These are phyloP conservation scores for Amphibolis antarctica DNA, from an alignment of 106 monocot species.

Conservation along the genomic window DNA sequence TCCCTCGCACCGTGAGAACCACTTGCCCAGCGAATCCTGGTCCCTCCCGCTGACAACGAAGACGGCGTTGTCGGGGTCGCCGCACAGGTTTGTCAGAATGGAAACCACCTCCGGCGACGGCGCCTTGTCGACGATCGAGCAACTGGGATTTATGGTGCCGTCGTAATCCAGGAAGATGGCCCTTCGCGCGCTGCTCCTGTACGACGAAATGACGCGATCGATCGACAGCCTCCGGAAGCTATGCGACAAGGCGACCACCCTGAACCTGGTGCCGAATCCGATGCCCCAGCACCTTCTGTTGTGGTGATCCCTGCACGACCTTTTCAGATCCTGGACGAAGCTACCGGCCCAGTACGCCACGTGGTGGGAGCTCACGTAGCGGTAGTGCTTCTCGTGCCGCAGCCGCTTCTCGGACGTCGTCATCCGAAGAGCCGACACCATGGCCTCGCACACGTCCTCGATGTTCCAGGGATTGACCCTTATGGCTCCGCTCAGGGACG, in stretches of 20 bases:
- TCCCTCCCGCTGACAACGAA: slow-evolving; percentile 20
- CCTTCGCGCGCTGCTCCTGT: slow-evolving; percentile 10
- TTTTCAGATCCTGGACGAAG: slow-evolving; percentile 23
- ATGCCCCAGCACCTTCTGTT: slow-evolving; percentile 26
- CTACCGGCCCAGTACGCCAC: slow-evolving; percentile 22
- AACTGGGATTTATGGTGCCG: slow-evolving; percentile 22
- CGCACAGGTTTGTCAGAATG: slow-evolving; percentile 14
- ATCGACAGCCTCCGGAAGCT: slow-evolving; percentile 21
- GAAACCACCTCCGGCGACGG: slow-evolving; percentile 14
- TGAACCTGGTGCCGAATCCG: slow-evolving; percentile 20
- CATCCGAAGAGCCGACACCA: slow-evolving; percentile 13
- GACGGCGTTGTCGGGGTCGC: slow-evolving; percentile 15
- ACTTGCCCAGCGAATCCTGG: slow-evolving; percentile 10
- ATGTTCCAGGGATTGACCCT: slow-evolving; percentile 29
- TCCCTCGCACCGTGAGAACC: slow-evolving; percentile 19
- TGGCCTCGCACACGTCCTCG: slow-evolving; percentile 18
- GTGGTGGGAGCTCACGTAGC: slow-evolving; percentile 26
- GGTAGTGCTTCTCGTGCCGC: slow-evolving; percentile 23
- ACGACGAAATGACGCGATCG: slow-evolving; percentile 17
- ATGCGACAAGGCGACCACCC: slow-evolving; percentile 15
- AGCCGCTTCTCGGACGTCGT: slow-evolving; percentile 20
- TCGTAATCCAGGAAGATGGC: slow-evolving; percentile 23
- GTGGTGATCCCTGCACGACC: slow-evolving; percentile 15
- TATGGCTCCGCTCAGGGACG: slow-evolving; percentile 24
- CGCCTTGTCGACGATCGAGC: slow-evolving; percentile 16